Conservation (phyloP, 495 filamentous ascomycete species). For the Bathelium albidoporum region DNA sequence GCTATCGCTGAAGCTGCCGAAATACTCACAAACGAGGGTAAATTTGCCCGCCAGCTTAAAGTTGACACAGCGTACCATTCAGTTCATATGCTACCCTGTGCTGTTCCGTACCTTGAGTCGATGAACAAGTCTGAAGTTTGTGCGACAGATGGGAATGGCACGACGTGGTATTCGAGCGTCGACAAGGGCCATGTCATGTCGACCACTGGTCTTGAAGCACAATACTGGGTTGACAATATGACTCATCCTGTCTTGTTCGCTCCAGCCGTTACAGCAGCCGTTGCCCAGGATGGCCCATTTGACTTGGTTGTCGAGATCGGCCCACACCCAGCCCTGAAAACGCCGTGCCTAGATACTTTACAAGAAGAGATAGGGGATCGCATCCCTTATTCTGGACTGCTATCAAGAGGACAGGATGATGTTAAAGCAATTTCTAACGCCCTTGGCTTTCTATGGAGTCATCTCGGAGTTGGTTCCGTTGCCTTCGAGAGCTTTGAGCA, state of each 20-base stretch:
- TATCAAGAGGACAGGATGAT: background rate
- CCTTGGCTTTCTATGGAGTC: background rate
- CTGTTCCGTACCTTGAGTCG: slow-evolving; percentile 12
- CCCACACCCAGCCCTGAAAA: slow-evolving; percentile 42
- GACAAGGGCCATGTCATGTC: background rate
- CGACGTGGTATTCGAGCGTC: background rate
- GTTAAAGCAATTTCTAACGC: background rate
- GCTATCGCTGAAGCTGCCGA: slow-evolving; percentile 26
- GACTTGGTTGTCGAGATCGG: slow-evolving; percentile 40
- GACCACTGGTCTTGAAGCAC: background rate
- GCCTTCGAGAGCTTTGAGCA: background rate
- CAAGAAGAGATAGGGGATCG: background rate
- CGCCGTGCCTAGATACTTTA: slow-evolving; percentile 9
- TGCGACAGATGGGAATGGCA: background rate
- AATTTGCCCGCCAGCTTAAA: slow-evolving; percentile 33
- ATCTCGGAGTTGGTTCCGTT: background rate
- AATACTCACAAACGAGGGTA: slow-evolving; percentile 36
- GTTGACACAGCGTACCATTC: slow-evolving; percentile 36
- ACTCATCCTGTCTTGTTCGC: slow-evolving; percentile 18
- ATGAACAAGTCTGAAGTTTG: background rate
- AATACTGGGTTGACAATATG: slow-evolving; percentile 29
- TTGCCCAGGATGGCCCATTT: background rate
- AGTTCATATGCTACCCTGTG: slow-evolving; percentile 30
- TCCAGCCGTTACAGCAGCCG: slow-evolving; percentile 5
- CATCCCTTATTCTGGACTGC: background rate